Base-by-base conservation (phyloP, 164 flowering plant species). In the Stephania yunnanensis region DNA sequence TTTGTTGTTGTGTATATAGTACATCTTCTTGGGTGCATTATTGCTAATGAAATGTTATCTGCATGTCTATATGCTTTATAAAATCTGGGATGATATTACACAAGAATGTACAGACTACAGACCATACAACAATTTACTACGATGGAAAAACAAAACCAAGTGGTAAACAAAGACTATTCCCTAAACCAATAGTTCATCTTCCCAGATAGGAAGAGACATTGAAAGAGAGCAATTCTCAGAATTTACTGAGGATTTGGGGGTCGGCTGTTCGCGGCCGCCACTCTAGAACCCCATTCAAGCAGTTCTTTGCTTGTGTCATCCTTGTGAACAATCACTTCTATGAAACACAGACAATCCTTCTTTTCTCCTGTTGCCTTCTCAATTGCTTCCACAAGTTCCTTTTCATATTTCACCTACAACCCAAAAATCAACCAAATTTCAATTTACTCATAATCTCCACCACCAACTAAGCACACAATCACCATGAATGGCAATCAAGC, bases 301-400 rank as follows among this genome's bases (percentile, higher is more conserved):
- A 91, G 82, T 74, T 91, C 93, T 87, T 91, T 91, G 89, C 93
- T 92, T 1, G 94, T 90, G 48, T 92, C 97, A 71, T 92, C 90
- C 76, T 88, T 92, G 87, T 92, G 97, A 70, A 77, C 87, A 46
- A 92, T 86, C 75, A 89, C 97, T 82, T 92, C 97, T 25, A 92
- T 90, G 87, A 92, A 89, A 80, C 97, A 92, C 71, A 92, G 74
- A 71, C 85, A 63, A 52, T 90, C 93, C 74, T 90, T 88, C 81
- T 87, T 85, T 0, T 71, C 75, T 6, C 88, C 90, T 0, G 81
- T 87, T 11, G 92, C 92, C 1, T 76, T 86, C 73, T 80, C 86
- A 45, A 91, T 89, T 44, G 94, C 94, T 76, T 87, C 85, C 7
- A 85, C 73, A 4, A 91, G 88, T 66, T 90, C 92, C 70, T 87